A percentile compares a stretch with the other conserved stretches of the same genome.
Conservation (phyloP, 768 basidiomycete species). For the Pulveroboletus frians region DNA sequence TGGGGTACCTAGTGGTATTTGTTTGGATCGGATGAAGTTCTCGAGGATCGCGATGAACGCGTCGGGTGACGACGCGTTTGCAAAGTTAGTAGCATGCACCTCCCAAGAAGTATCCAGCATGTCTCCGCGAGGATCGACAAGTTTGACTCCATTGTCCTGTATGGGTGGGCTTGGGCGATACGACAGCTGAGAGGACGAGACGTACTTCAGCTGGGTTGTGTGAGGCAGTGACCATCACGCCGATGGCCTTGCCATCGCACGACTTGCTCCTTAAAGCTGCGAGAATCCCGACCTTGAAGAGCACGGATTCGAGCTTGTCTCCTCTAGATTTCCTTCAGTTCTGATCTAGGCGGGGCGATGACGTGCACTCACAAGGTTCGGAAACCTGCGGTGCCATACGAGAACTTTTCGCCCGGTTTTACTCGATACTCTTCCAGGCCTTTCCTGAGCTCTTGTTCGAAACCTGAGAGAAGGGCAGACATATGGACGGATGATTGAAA, state of each 20-base stretch:
- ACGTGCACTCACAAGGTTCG: slow-evolving; percentile 67
- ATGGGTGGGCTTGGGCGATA: slow-evolving; percentile 4
- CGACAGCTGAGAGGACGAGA: slow-evolving; percentile 1
- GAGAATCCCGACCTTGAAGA: slow-evolving; percentile 89
- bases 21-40: slow-evolving; percentile 52
- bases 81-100: slow-evolving; percentile 73
- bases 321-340: slow-evolving; percentile 42
- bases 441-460: slow-evolving; percentile 40
- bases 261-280: slow-evolving; percentile 89
- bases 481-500: slow-evolving; percentile 20
- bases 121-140: slow-evolving; percentile 95
- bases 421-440: slow-evolving; percentile 66
- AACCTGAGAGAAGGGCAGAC: slow-evolving; percentile 32
- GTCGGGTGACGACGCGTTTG: slow-evolving; percentile 74
- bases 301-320: slow-evolving; percentile 74
- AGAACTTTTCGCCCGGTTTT: slow-evolving; percentile 61
- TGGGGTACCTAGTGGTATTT: slow-evolving; percentile 76
- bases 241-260: slow-evolving; percentile 86
- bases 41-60: slow-evolving; percentile 67
- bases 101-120: slow-evolving; percentile 98
- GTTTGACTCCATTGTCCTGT: slow-evolving; percentile 97
- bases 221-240: slow-evolving; percentile 99
- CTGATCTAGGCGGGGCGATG: slow-evolving; percentile 3
- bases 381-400: slow-evolving; percentile 95
- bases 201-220: slow-evolving; percentile 95